These are phyloP conservation scores for Bryum argenteum DNA, from an alignment of 225 moss, liverwort and hornwort genomes.

Conservation along the genomic window DNA sequence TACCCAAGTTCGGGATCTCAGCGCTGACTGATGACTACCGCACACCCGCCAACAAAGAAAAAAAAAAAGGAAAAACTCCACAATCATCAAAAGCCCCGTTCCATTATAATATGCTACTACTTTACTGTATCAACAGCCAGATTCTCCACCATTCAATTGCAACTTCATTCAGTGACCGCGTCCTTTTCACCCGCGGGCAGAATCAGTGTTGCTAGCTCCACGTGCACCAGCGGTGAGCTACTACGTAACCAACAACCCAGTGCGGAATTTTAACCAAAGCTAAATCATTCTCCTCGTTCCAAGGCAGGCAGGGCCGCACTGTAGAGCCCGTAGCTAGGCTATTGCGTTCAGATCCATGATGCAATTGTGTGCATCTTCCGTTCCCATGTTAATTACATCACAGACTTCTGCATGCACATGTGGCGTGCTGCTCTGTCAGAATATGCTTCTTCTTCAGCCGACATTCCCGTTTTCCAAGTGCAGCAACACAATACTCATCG, in stretches of 20 bases:
- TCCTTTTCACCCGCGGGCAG: background rate
- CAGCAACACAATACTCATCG: background rate
- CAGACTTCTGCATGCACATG: slow-evolving; percentile 19
- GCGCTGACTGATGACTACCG: slow-evolving; percentile 3
- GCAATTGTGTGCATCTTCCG: too few relatives aligned
- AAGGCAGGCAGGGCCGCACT: too few relatives aligned
- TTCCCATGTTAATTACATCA: too few relatives aligned
- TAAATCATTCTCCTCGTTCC: too few relatives aligned
- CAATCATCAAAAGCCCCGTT: background rate
- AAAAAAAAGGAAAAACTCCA: background rate
- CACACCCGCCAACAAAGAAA: background rate
- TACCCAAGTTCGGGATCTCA: background rate
- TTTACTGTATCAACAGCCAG: background rate
- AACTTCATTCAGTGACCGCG: background rate
- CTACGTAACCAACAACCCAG: too few relatives aligned
- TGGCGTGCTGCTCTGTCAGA: slow-evolving; percentile 20
- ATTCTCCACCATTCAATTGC: background rate
- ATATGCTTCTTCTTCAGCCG: background rate
- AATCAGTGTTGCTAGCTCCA: background rate
- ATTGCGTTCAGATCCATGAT: too few relatives aligned
- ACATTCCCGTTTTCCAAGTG: slow-evolving; percentile 13
- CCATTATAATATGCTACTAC: background rate
- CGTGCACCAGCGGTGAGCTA: background rate
- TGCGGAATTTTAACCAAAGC: too few relatives aligned
- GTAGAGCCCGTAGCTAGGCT: too few relatives aligned